phyloP scores from a whole-genome alignment of 2,329 filamentous ascomycete species.

The Fusarium sp. region DNA sequence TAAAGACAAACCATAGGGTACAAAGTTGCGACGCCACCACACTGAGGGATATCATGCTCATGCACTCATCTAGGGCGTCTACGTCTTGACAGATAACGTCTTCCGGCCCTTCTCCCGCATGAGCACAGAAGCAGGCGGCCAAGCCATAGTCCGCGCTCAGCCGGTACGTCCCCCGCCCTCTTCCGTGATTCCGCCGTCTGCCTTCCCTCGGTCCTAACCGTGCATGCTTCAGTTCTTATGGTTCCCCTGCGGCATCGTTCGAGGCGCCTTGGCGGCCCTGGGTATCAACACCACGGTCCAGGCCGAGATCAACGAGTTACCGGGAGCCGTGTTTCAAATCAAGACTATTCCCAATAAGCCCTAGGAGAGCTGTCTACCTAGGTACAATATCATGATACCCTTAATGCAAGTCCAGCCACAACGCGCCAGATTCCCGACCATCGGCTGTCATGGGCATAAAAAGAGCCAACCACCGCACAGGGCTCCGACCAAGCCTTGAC shows the following conservation, averaged over 20 bases:
- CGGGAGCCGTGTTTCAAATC: constrained; percentile 94
- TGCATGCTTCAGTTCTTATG: constrained; percentile 78
- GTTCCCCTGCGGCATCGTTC: constrained; percentile 93
- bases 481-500: constrained; percentile 27
- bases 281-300: constrained; percentile 93
- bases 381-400: constrained; percentile 42
- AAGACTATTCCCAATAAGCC: constrained; percentile 79
- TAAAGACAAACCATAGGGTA: constrained; percentile 97
- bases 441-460: constrained; percentile 24
- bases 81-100: constrained; percentile 91
- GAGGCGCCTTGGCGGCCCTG: constrained; percentile 91
- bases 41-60: constrained; percentile 6
- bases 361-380: constrained; percentile 28
- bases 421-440: constrained; percentile 27
- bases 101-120: constrained; percentile 92
- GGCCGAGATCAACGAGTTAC: constrained; percentile 88
- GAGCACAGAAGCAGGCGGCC: constrained; percentile 82
- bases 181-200: constrained; percentile 5
- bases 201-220: constrained; percentile 12
- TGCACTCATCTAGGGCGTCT: constrained; percentile 75
- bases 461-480: constrained; percentile 35
- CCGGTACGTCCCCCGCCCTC: constrained; percentile 68
- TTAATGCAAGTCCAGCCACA: constrained; percentile 30
- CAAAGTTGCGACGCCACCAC: constrained; percentile 31
- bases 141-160: constrained; percentile 80